Conservation (phyloP, 257 asterid species). For the Salvia miltiorrhiza region DNA sequence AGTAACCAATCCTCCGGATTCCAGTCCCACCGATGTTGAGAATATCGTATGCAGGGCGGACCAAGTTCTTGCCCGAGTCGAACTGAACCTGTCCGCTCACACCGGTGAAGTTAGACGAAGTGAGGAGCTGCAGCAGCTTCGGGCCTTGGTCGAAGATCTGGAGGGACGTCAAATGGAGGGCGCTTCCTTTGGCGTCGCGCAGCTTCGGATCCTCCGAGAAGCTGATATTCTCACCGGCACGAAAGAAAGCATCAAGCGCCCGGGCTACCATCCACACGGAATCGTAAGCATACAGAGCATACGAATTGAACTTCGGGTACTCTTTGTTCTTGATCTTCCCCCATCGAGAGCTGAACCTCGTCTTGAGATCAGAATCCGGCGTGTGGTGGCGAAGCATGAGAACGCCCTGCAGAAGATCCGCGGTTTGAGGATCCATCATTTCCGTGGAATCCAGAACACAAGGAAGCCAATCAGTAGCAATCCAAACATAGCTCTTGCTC, state of each 20-base stretch:
- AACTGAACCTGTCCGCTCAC: constrained; percentile 46
- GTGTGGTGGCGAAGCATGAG: constrained; percentile 59
- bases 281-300: constrained; percentile 70
- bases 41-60: constrained; percentile 55
- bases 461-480: constrained; percentile 78
- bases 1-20: constrained; percentile 52
- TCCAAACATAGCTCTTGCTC: constrained; percentile 59
- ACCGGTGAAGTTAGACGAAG: constrained; percentile 51
- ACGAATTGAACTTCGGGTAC: constrained; percentile 43
- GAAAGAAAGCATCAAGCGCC: constrained; percentile 51
- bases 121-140: constrained; percentile 43
- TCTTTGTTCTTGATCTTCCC: constrained; percentile 26
- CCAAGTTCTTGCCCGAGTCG: constrained; percentile 48
- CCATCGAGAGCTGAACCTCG: constrained; percentile 42
- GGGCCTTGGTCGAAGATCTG: constrained; percentile 60
- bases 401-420: constrained; percentile 62
- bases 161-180: constrained; percentile 38
- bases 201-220: constrained; percentile 60
- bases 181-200: constrained; percentile 31
- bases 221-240: constrained; percentile 30
- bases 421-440: constrained; percentile 35
- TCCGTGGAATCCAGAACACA: constrained; percentile 45
- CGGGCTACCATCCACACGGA: constrained; percentile 66
- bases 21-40: constrained; percentile 66
- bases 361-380: constrained; percentile 51